Conservation (phyloP, 1,284 basidiomycete species). For the Omphalotus olearius region DNA sequence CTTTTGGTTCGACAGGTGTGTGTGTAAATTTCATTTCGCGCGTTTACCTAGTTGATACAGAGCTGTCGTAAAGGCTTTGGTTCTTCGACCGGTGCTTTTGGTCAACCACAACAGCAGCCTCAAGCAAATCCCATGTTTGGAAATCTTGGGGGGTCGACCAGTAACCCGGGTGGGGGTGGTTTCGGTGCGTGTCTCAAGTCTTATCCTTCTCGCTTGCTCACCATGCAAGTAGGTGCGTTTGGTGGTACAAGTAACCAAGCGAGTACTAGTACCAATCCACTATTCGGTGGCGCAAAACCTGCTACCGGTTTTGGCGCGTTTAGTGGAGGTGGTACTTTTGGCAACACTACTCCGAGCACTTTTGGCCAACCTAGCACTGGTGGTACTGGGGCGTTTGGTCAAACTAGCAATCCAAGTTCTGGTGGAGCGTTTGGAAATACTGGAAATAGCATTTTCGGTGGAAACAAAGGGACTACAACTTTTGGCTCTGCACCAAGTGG, state of each 20-base stretch:
- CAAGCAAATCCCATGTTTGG: constrained; percentile 81
- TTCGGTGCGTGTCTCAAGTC: constrained; percentile 50
- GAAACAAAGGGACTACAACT: constrained; percentile 10
- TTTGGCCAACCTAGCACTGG: constrained; percentile 31
- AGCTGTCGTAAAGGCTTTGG: constrained; percentile 34
- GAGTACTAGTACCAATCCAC: constrained; percentile 35
- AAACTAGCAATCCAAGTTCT: constrained; percentile 29
- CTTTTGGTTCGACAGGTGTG: constrained; percentile 39
- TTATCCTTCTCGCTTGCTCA: constrained; percentile 16
- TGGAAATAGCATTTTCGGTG: constrained; percentile 13
- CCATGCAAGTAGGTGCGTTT: constrained; percentile 51
- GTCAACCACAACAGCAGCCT: constrained; percentile 48
- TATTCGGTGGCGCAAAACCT: constrained; percentile 64
- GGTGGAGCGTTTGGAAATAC: constrained; percentile 30
- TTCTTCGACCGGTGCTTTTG: constrained; percentile 32
- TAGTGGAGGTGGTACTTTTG: constrained; percentile 41
- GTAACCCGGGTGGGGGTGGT: constrained; percentile 35
- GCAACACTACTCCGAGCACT: constrained; percentile 34
- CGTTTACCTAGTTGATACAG: constrained; percentile 16
- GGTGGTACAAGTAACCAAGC: constrained; percentile 34
- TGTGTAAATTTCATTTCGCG: constrained; percentile 19
- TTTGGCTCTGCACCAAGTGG: constrained; percentile 17
- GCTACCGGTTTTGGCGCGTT: constrained; percentile 69
- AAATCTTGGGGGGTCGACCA: constrained; percentile 38
- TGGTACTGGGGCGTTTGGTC: constrained; percentile 36